Evolutionary conservation across 208 protist species (phyloP), one percentile per base, ranked within the genome.

Genomic region (Herpetomonas samuelpessoai): DNA sequence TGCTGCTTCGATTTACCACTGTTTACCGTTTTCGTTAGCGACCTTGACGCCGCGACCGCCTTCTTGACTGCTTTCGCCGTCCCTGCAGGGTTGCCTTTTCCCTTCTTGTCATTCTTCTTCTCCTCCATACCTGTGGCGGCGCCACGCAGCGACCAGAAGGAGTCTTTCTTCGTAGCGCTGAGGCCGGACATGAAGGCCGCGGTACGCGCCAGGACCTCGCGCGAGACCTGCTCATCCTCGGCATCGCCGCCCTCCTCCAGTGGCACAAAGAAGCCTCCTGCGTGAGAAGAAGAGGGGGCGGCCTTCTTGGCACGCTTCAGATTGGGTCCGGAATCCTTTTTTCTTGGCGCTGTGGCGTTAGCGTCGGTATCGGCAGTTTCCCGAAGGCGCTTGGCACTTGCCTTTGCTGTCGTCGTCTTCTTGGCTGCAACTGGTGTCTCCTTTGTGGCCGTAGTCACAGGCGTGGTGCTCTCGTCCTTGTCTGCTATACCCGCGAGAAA

Each of bases 131-230:
- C 86, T 24, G 79, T 74, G 10, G 86, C 86, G 24, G 86, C 79
- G 25, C 76, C 63, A 26, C 86, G 79, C 30, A 85, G 50, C 1
- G 62, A 62, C 86, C 86, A 93, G 64, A 93, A 88, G 22, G 59
- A 26, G 31, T 77, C 49, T n/a, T 74, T 73, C 27, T 68, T 57
- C 12, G 29, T 46, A 0, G 76, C 61, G 27, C 41, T 59, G 14
- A 93, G 74, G 18, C 57, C 54, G 26, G 77, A 30, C 28, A 93
- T 58, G 66, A 93, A 91, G 10, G 30, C 56, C 21, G 83, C 59
- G 22, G 81, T 62, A n/a, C 69, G 66, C 19, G 58, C 53, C 19
- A 85, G 57, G 6, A 93, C 79, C 9, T 84, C 78, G 19, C 57
- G 66, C 10, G 86, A 73, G 22, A 90, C 48, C 2, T 58, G 62